Percentiles rank a stretch among this genome's conserved stretches.
Evolutionary conservation across 176 grass and related monocot species (phyloP).

Genomic region (Eragrostis nindensis): DNA sequence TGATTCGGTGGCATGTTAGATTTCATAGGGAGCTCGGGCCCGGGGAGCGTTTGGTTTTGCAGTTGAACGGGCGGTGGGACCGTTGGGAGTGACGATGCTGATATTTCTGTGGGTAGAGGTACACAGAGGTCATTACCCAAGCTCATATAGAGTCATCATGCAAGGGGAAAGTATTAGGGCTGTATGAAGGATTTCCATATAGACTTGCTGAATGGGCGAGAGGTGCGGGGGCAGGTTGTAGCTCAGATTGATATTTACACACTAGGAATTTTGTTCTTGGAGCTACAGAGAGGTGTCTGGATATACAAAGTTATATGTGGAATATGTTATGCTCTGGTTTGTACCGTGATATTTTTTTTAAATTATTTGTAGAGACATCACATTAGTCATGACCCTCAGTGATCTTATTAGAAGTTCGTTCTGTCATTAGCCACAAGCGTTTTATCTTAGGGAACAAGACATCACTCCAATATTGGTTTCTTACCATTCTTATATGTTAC

Average conservation of each 20-base stretch:
- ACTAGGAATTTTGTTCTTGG: not conserved
- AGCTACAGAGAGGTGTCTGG: not conserved
- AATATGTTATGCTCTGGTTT: not conserved
- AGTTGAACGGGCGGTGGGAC: no score
- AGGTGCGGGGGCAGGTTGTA: no score
- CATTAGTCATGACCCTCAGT: not conserved
- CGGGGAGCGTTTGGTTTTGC: not conserved
- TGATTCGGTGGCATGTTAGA: not conserved
- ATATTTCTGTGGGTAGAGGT: not conserved
- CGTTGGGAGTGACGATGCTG: not conserved
- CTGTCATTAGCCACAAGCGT: not conserved
- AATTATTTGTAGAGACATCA: not conserved
- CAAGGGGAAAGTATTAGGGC: not conserved
- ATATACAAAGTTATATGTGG: not conserved
- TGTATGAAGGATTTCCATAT: not conserved
- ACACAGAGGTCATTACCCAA: no score
- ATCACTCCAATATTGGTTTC: not conserved
- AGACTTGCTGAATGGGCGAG: conserved; percentile 7
- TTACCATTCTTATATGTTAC: not conserved
- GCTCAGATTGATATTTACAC: not conserved
- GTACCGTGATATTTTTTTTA: not conserved
- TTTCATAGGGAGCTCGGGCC: not conserved
- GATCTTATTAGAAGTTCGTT: not conserved
- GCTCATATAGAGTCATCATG: no score
- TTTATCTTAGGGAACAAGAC: not conserved